These are phyloP conservation scores for Cordyceps cateniannulata DNA, from an alignment of 2,329 filamentous ascomycete genomes.

Conservation along the genomic window DNA sequence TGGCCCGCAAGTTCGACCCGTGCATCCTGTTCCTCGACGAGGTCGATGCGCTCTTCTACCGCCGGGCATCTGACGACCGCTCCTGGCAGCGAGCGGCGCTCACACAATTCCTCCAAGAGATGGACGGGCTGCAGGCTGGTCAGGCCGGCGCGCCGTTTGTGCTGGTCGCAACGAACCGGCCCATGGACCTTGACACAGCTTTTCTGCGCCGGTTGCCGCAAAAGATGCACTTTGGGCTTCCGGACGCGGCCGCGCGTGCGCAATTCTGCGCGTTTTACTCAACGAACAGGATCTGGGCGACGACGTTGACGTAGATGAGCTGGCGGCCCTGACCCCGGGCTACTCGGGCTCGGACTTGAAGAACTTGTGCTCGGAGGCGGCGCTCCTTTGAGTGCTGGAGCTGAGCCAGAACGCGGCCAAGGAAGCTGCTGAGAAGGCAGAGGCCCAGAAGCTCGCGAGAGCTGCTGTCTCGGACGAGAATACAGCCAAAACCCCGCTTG, in stretches of 20 bases:
- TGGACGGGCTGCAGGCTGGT: constrained; percentile 20
- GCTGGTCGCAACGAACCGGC: constrained; percentile 24
- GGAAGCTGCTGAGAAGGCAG: not conserved
- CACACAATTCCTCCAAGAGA: constrained; percentile 22
- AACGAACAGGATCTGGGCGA: constrained; percentile 34
- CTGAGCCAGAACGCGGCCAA: not conserved
- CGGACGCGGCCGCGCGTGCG: constrained; percentile 35
- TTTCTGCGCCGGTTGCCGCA: constrained; percentile 43
- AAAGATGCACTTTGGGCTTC: constrained; percentile 42
- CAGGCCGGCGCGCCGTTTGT: constrained; percentile 18
- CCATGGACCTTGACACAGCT: constrained; percentile 32
- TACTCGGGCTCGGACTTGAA: constrained; percentile 48
- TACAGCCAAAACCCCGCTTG: too few species aligned
- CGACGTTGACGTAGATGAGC: constrained; percentile 32
- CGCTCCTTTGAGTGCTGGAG: not conserved
- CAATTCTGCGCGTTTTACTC: constrained; percentile 43
- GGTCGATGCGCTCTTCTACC: constrained; percentile 15
- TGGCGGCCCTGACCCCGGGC: constrained; percentile 38
- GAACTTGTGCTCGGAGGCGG: constrained; percentile 34
- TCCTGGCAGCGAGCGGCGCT: constrained; percentile 12
- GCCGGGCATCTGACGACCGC: constrained; percentile 10
- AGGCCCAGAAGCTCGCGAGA: not conserved
- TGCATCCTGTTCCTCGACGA: constrained; percentile 21
- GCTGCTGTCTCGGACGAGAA: not conserved
- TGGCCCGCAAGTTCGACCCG: constrained; percentile 20